phyloP scores from a whole-genome alignment of 163 green algal genomes.

The Coccomyxa subellipsoidea region DNA sequence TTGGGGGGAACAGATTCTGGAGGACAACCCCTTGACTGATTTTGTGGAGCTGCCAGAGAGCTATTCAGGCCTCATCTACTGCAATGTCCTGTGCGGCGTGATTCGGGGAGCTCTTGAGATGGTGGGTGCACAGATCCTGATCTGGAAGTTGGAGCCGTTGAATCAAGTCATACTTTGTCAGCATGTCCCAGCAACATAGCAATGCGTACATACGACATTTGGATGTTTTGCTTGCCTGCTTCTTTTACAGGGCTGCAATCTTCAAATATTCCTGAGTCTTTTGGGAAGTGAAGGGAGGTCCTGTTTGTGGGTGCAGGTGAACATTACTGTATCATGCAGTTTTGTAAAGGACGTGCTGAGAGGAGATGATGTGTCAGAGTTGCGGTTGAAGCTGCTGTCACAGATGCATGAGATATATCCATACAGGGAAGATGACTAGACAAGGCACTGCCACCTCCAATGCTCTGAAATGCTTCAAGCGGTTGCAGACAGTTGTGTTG shows the following conservation, averaged over 20 bases:
- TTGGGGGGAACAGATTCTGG: constrained; percentile 49
- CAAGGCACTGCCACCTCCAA: not conserved
- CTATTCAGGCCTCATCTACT: constrained; percentile 79
- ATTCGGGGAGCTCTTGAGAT: constrained; percentile 88
- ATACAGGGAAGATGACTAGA: constrained; percentile 79
- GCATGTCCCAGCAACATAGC: no score
- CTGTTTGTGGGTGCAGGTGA: constrained; percentile 54
- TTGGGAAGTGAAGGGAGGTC: no score
- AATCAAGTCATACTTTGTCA: no score
- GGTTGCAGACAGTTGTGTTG: no score
- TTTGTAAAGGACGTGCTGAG: constrained; percentile 81
- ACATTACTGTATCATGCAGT: constrained; percentile 80
- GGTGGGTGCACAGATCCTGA: constrained; percentile 54
- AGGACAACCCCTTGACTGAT: constrained; percentile 93
- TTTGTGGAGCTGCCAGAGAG: constrained; percentile 96
- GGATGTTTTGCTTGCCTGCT: not conserved
- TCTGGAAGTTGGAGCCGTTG: no score
- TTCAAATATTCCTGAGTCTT: no score
- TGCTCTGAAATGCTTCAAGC: not conserved
- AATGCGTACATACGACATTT: no score
- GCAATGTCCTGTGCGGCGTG: constrained; percentile 89
- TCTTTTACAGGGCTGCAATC: not conserved
- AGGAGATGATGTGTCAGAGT: constrained; percentile 78
- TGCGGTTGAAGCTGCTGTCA: constrained; percentile 68
- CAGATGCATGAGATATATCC: constrained; percentile 65